phyloP scores from a whole-genome alignment of 2,329 filamentous ascomycete species.

The Exophiala xenobiotica region DNA sequence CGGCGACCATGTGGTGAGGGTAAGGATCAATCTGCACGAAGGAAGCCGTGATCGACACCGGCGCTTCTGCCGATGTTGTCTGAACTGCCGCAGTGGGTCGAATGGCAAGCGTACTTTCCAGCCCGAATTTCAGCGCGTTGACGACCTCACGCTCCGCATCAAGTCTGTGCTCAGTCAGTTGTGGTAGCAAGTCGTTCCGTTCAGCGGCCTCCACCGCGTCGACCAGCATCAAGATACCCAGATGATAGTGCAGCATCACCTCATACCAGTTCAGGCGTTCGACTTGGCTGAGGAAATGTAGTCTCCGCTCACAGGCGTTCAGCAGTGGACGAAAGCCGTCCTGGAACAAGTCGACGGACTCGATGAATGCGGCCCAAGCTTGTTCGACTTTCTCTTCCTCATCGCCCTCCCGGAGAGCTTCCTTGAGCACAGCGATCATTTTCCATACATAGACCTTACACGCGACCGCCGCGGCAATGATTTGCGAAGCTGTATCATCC shows the following conservation, averaged over 20 bases:
- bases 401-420: constrained; percentile 36
- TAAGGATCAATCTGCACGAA: constrained; percentile 36
- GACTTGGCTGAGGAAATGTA: constrained; percentile 34
- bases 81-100: constrained; percentile 3
- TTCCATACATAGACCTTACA: constrained; percentile 36
- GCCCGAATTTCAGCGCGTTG: constrained; percentile 33
- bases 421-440: constrained; percentile 34
- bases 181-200: constrained; percentile 31
- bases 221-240: constrained; percentile 34
- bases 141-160: constrained; percentile 33
- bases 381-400: constrained; percentile 33
- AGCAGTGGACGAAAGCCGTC: constrained; percentile 33
- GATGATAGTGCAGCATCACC: constrained; percentile 34
- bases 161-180: constrained; percentile 27
- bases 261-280: constrained; percentile 38
- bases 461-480: constrained; percentile 33
- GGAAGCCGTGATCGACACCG: constrained; percentile 24
- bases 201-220: constrained; percentile 33
- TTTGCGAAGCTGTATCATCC: constrained; percentile 34
- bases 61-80: background rate
- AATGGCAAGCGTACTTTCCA: constrained; percentile 32
- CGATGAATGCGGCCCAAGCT: constrained; percentile 32
- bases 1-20: constrained; percentile 35
- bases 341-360: constrained; percentile 34
- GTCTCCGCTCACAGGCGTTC: constrained; percentile 32